Evolutionary conservation across 1,139 yeast species (phyloP), one percentile per base, ranked within the genome.

Genomic region (Geotrichum citri-aurantii): DNA sequence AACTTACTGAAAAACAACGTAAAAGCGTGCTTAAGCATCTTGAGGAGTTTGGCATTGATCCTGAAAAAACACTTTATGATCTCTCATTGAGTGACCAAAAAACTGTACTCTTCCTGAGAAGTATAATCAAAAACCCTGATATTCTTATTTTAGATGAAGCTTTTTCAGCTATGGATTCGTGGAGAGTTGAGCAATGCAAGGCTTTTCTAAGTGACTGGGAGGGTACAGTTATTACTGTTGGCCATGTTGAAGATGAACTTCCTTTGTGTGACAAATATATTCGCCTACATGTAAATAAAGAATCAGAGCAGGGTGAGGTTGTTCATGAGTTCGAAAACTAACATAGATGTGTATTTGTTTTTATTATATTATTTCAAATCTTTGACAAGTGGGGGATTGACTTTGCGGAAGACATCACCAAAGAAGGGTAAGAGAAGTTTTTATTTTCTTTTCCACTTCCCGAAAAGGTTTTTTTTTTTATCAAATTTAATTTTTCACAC

Each of bases 141-240:
- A 74, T 93, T 2, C 75, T 93, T 53, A 86, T 93, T 57, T 76
- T 93, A 2, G 99, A 93, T 70, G 99, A 93, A 74, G 96, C 98
- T 0, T 84, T 93, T 63, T 88, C 96, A 17, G 95, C 93, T 33
- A 89, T 92, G 95, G 90, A 87, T 55, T 86, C 83, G 60, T 80
- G 75, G 33, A 77, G 85, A 49, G 80, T 91, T 71, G 75, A 77
- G 27, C 77, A 77, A 61, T 91, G 97, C 64, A 91, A 88, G 67
- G 75, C 77, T 17, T 69, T 86, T 17, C 75, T 91, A n/a, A 79
- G 82, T 50, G 72, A 78, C 24, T 82, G 86, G 77, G 78, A 81
- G 4, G 86, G 92, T 1, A 85, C 95, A 0, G 83, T 86, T 6
- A 77, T 92, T 52, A 77, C 86, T 0, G 88, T 92, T 48, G 96